These are phyloP conservation scores for Dioscorea dumetorum DNA, from an alignment of 106 monocot genomes.

Conservation along the genomic window DNA sequence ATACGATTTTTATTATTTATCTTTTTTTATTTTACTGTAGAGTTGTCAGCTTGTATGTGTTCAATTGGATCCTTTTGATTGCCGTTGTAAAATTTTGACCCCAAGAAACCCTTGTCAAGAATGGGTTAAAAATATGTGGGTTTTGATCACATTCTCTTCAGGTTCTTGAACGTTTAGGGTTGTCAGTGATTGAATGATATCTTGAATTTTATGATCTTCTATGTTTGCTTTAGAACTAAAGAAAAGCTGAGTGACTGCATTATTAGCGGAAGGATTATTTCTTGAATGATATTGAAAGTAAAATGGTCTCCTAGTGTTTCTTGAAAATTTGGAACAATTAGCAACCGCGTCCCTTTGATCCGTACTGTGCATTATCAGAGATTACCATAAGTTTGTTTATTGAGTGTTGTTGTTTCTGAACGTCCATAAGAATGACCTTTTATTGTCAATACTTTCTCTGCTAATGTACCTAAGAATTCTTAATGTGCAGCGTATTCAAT, in stretches of 20 bases:
- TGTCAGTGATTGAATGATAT: background rate
- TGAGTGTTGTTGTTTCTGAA: too few relatives aligned
- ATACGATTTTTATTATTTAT: too few relatives aligned
- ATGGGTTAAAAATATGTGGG: background rate
- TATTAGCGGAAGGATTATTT: background rate
- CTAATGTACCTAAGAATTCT: too few relatives aligned
- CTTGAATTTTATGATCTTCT: background rate
- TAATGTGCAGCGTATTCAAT: conserved; percentile 29
- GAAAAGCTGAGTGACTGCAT: background rate
- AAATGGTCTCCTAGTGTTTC: background rate
- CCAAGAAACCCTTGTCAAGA: background rate
- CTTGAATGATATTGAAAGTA: background rate
- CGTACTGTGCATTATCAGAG: too few relatives aligned
- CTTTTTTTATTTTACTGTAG: background rate
- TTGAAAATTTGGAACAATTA: too few relatives aligned
- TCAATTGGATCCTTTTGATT: background rate
- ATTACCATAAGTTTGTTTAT: too few relatives aligned
- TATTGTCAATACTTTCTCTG: background rate
- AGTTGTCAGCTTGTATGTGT: background rate
- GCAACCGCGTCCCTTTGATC: too few relatives aligned
- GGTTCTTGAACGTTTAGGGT: background rate
- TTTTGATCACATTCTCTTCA: background rate
- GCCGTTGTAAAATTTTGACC: background rate
- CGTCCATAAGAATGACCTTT: too few relatives aligned
- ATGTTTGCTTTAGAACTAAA: background rate